These are phyloP conservation scores for Lasiodiplodia theobromae DNA, from an alignment of 2,329 filamentous ascomycete genomes.

Conservation along the genomic window DNA sequence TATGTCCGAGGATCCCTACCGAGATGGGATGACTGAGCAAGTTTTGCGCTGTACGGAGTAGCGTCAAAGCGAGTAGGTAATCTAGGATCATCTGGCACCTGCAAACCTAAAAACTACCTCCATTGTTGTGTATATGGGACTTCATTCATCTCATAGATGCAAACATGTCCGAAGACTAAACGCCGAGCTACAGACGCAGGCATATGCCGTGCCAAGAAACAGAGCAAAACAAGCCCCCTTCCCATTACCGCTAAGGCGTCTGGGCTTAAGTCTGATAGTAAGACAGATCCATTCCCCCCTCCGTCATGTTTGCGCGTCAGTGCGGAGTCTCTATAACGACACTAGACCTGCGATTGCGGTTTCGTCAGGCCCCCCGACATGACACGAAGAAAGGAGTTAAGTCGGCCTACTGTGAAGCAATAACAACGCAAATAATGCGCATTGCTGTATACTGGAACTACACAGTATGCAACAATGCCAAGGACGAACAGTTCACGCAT, in stretches of 20 bases:
- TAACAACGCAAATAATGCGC: neutral
- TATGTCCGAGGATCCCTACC: neutral
- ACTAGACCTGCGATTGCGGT: neutral
- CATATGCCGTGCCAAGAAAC: too few relatives aligned
- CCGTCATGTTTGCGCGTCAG: neutral
- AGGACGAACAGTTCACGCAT: too few relatives aligned
- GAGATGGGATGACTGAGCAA: neutral
- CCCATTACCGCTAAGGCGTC: neutral
- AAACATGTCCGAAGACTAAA: neutral
- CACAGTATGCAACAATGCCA: too few relatives aligned
- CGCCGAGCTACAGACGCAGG: neutral
- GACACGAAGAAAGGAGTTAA: neutral
- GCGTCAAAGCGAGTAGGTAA: neutral
- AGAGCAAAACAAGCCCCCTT: neutral
- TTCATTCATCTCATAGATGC: neutral
- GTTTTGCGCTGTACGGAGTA: neutral
- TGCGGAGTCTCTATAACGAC: neutral
- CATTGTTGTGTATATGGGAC: neutral
- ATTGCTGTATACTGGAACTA: neutral
- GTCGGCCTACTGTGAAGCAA: neutral
- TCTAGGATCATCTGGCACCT: neutral
- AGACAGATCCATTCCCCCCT: neutral
- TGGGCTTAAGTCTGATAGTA: neutral
- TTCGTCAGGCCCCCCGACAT: neutral
- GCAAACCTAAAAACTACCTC: neutral